These are phyloP conservation scores for Evernia prunastri DNA, from an alignment of 495 filamentous ascomycete species.

Conservation along the genomic window DNA sequence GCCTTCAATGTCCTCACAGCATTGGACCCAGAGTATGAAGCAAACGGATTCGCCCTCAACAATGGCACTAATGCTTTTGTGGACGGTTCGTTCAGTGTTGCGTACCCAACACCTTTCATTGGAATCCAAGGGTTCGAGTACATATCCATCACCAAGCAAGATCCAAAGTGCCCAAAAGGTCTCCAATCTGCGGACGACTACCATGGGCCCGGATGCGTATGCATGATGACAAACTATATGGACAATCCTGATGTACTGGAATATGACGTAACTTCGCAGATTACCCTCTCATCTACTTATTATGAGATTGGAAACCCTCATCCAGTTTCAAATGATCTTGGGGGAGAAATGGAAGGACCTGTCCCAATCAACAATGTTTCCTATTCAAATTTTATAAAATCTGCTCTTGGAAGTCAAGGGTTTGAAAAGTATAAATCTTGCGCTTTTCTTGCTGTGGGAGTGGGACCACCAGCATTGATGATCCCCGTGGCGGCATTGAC, in stretches of 20 bases:
- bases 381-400: neutral
- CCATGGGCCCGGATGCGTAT: neutral
- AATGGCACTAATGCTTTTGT: slow-evolving; percentile 2
- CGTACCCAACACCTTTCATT: slow-evolving; percentile 1
- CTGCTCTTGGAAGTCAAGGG: neutral
- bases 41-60: slow-evolving; percentile 1
- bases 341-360: neutral
- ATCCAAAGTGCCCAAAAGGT: neutral
- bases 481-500: neutral
- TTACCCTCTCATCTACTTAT: slow-evolving; percentile 4
- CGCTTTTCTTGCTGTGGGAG: neutral
- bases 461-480: slow-evolving; percentile 4
- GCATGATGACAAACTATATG: neutral
- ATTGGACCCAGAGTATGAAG: neutral
- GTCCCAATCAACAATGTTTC: neutral
- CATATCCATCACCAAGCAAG: neutral
- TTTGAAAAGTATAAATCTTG: slow-evolving; percentile 1
- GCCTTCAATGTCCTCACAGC: neutral
- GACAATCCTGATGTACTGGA: neutral
- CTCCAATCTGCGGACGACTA: neutral
- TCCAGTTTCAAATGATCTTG: neutral
- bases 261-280: neutral
- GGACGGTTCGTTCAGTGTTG: neutral
- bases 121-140: slow-evolving; percentile 1
- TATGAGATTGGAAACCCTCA: neutral